Conservation (phyloP, 768 basidiomycete genomes). For the Fomitopsis serialis region DNA sequence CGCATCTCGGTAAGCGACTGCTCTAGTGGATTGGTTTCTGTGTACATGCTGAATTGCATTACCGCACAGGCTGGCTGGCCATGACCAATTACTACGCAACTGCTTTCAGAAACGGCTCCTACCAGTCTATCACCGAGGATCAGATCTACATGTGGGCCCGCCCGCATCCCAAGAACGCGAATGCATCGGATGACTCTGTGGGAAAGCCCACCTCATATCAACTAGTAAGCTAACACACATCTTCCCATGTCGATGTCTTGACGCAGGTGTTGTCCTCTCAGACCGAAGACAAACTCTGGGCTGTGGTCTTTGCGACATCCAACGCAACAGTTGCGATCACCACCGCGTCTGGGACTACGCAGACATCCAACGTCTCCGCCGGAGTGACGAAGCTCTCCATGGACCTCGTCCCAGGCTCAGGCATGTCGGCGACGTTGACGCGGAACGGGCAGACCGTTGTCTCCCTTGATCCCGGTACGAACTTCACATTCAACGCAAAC, state of each 20-base stretch:
- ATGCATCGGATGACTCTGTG: constrained; percentile 36
- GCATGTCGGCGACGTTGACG: constrained; percentile 50
- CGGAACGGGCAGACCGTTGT: constrained; percentile 47
- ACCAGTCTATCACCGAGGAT: constrained; percentile 51
- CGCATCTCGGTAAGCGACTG: constrained; percentile 38
- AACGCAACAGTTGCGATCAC: constrained; percentile 49
- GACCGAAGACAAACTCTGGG: constrained; percentile 58
- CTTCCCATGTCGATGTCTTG: not conserved
- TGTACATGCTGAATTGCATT: constrained; percentile 56
- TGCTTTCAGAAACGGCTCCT: constrained; percentile 60
- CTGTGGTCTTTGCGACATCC: constrained; percentile 53
- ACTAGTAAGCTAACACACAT: constrained; percentile 35
- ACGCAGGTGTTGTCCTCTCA: constrained; percentile 6
- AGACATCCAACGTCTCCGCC: constrained; percentile 31
- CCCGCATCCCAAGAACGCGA: constrained; percentile 50
- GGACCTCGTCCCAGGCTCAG: constrained; percentile 43
- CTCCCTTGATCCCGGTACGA: constrained; percentile 38
- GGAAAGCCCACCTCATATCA: constrained; percentile 45
- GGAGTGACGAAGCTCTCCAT: constrained; percentile 63
- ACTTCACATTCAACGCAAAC: constrained; percentile 32
- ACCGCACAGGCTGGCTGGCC: constrained; percentile 46
- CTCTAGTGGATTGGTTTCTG: constrained; percentile 61
- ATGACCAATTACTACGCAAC: constrained; percentile 53
- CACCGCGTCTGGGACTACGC: constrained; percentile 32
- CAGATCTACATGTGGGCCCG: constrained; percentile 47